Evolutionary conservation across 192 early-diverging fungal genomes (phyloP), one percentile per base, ranked within the genome.

Genomic region (Jimgerdemannia lactiflua): DNA sequence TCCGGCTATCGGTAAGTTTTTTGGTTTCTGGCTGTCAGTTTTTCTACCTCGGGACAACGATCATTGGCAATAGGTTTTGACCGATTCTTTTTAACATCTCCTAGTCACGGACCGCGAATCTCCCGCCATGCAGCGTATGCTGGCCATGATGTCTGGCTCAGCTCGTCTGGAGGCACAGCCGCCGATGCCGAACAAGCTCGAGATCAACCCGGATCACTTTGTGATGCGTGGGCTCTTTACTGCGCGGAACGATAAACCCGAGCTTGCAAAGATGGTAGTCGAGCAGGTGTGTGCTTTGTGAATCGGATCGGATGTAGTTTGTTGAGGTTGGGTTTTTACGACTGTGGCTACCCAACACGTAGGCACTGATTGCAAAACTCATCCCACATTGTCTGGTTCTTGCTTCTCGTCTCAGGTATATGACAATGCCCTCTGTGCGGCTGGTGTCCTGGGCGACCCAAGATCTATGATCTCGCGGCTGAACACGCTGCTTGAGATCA

Each of bases 371-470:
- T 29, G 29, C 29, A 29, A n/a, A 29, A 29, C 29, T 29, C 29
- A 29, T 1, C 29, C 29, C 29, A 29, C 29, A 29, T 29, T 29
- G 29, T 29, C 29, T 1, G 29, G 29, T 29, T 4, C 73, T 20
- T 71, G 49, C 65, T 69, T 67, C 49, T 42, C 71, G 8, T 3
- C 4, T 54, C 78, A 82, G 80, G 79, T 88, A 17, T 88, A 88
- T 64, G 92, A 94, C 78, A 94, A 94, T 71, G 93, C 93, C 3
- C 77, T 92, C 14, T 90, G 92, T 80, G 90, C 92, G 9, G 93
- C 93, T 0, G 93, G 91, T 74, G 89, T 93, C 39, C 72, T 94
- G 77, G 91, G 92, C 67, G 92, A 94, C 66, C 93, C 93, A 29
- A 83, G 92, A 49, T 86, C 89, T 3, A 94, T 94, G 91, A 79